phyloP scores from a whole-genome alignment of 2,329 filamentous ascomycete species.

The Cadophora sp. region DNA sequence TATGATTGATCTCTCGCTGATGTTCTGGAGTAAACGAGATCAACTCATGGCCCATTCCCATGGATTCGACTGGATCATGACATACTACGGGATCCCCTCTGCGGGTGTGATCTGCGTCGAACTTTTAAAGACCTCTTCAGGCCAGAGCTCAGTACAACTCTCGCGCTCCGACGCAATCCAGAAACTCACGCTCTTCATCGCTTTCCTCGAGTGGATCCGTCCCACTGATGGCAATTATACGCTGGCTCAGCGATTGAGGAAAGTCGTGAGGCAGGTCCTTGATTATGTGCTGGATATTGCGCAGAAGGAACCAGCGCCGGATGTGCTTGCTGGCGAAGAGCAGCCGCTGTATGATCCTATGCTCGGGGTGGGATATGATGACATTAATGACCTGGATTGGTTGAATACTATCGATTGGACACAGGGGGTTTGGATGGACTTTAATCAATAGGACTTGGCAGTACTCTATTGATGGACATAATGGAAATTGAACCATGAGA shows the following conservation, averaged over 20 bases:
- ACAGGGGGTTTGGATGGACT: conserved; percentile 39
- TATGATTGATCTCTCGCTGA: conserved; percentile 39
- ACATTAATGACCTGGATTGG: conserved; percentile 40
- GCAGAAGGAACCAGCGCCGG: conserved; percentile 12
- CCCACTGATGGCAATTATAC: conserved; percentile 43
- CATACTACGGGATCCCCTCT: conserved; percentile 40
- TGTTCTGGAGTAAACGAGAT: conserved; percentile 43
- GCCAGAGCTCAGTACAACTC: conserved; percentile 31
- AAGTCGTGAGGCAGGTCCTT: conserved; percentile 38
- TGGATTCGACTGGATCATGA: conserved; percentile 42
- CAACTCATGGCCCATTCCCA: conserved; percentile 34
- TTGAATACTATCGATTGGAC: conserved; percentile 43
- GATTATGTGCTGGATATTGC: conserved; percentile 39
- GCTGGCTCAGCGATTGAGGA: conserved; percentile 37
- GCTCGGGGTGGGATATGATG: conserved; percentile 25
- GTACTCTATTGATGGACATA: background rate
- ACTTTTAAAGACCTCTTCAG: conserved; percentile 36
- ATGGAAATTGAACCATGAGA: too few relatives aligned
- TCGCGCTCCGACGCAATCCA: conserved; percentile 42
- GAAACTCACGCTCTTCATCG: conserved; percentile 43
- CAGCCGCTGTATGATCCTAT: conserved; percentile 33
- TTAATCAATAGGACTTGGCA: background rate
- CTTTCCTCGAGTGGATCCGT: conserved; percentile 44
- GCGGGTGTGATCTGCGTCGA: conserved; percentile 43
- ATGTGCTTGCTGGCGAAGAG: background rate